Percentiles rank a stretch among this genome's conserved stretches.
Conservation (phyloP, 345 rosid species). For the Acer yangbiense region DNA sequence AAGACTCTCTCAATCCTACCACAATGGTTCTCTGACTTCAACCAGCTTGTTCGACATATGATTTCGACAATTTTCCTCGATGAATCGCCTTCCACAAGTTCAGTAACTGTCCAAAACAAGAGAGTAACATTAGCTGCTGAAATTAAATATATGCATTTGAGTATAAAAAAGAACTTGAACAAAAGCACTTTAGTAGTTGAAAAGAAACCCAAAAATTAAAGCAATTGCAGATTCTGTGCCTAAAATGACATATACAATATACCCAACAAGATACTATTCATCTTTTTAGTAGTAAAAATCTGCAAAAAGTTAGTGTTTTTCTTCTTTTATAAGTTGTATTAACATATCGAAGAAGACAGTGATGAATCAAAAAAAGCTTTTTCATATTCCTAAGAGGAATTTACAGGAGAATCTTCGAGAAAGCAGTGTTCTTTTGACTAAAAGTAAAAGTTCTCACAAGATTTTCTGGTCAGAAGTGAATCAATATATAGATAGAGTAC, state of each 20-base stretch:
- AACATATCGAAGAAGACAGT: background rate
- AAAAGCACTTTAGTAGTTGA: background rate
- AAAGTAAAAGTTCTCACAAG: constrained; percentile 3
- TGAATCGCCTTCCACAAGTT: constrained; percentile 94
- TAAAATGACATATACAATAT: background rate
- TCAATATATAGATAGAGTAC: background rate
- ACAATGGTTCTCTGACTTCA: constrained; percentile 81
- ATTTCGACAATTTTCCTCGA: constrained; percentile 98
- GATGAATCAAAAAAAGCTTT: background rate
- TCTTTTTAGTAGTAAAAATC: background rate
- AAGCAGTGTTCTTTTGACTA: background rate
- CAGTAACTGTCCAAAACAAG: constrained; percentile 63
- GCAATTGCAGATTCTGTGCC: constrained; percentile 1
- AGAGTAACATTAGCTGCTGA: constrained; percentile 18
- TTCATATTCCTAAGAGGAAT: background rate
- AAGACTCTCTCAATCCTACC: constrained; percentile 89
- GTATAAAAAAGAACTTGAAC: background rate
- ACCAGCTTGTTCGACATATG: constrained; percentile 90
- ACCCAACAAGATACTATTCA: background rate
- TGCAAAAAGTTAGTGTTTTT: background rate
- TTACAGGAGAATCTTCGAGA: background rate
- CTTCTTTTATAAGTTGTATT: background rate
- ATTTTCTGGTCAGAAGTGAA: constrained; percentile 21
- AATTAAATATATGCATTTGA: constrained; percentile 1
- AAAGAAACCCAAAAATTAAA: background rate